These are phyloP conservation scores for Rhytidiadelphus loreus DNA, from an alignment of 225 moss, liverwort and hornwort species.

Conservation along the genomic window DNA sequence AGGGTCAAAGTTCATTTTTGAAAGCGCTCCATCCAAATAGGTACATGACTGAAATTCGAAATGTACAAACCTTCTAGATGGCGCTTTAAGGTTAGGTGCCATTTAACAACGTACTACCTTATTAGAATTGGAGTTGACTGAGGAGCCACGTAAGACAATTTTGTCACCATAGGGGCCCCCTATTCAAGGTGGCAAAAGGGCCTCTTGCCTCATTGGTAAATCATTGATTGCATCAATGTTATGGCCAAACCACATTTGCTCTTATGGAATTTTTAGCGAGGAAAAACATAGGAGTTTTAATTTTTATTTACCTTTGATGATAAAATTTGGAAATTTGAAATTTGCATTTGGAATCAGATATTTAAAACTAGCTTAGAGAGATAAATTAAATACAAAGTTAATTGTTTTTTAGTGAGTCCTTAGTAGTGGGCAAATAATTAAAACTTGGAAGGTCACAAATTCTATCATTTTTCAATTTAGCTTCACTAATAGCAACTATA, in stretches of 20 bases:
- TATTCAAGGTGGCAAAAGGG: not conserved
- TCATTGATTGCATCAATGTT: not conserved
- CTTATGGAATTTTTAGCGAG: not conserved
- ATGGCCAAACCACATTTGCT: not conserved
- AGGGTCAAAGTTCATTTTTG: too few relatives aligned
- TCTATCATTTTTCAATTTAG: not conserved
- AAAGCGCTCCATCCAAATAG: too few relatives aligned
- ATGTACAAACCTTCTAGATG: too few relatives aligned
- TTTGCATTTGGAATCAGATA: not conserved
- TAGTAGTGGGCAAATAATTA: fast-evolving
- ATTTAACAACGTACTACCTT: too few relatives aligned
- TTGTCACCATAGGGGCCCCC: fast-evolving
- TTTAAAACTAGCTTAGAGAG: fast-evolving
- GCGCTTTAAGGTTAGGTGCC: too few relatives aligned
- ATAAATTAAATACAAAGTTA: not conserved
- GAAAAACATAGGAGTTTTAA: not conserved
- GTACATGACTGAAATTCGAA: too few relatives aligned
- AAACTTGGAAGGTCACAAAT: not conserved
- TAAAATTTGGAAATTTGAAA: not conserved
- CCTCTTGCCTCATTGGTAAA: not conserved
- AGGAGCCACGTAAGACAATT: not conserved
- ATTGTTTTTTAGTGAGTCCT: fast-evolving
- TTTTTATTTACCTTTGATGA: not conserved
- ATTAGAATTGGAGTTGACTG: not conserved
- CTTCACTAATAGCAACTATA: not conserved